Conservation (phyloP, 106 monocot genomes). For the Allium sativum region DNA sequence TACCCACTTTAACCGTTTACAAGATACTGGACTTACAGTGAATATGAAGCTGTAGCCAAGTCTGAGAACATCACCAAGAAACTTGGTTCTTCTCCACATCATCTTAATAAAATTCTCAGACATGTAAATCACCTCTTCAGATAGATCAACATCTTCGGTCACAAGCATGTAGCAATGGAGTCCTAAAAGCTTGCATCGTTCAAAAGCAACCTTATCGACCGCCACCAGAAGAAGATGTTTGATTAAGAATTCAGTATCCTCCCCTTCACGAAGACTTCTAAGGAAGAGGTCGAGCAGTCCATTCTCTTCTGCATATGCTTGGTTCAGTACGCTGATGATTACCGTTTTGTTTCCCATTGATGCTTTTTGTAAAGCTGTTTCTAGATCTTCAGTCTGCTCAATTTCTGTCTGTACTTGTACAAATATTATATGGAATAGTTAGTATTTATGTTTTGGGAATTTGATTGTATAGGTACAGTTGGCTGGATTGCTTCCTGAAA, state of each 20-base stretch:
- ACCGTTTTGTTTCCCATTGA: slow-evolving; percentile 50
- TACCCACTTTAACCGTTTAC: background rate
- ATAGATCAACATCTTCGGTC: slow-evolving; percentile 27
- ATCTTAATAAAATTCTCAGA: slow-evolving; percentile 31
- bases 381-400: slow-evolving; percentile 1
- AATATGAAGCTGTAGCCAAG: slow-evolving; percentile 66
- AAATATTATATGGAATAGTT: background rate
- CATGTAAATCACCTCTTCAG: slow-evolving; percentile 47
- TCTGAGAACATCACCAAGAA: slow-evolving; percentile 50
- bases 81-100: slow-evolving; percentile 60
- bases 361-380: slow-evolving; percentile 4
- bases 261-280: slow-evolving; percentile 29
- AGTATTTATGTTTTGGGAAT: no score
- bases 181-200: slow-evolving; percentile 11
- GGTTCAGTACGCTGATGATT: slow-evolving; percentile 48
- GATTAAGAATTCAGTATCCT: slow-evolving; percentile 31
- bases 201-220: slow-evolving; percentile 32
- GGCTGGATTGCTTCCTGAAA: no score
- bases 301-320: slow-evolving; percentile 39
- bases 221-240: slow-evolving; percentile 40
- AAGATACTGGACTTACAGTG: slow-evolving; percentile 25
- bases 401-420: background rate
- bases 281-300: slow-evolving; percentile 65
- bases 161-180: slow-evolving; percentile 41
- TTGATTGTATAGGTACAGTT: no score